A percentile compares a stretch with the other conserved stretches of the same genome.
Evolutionary conservation across 1,284 basidiomycete species (phyloP).

Genomic region (Malassezia restricta): DNA sequence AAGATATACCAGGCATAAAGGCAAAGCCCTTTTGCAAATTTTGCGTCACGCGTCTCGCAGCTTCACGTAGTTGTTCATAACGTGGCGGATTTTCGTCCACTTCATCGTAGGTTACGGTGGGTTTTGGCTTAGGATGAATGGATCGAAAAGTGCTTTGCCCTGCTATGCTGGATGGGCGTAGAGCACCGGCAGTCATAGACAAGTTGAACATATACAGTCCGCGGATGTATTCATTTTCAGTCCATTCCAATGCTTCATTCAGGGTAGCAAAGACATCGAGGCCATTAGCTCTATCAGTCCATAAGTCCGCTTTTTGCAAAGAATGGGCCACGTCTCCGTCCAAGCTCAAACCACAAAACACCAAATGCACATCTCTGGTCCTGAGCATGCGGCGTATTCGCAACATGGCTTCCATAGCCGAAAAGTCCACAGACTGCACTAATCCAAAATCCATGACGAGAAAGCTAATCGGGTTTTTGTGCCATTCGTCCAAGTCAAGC

Average conservation of each 20-base stretch:
- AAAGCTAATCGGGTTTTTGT: constrained; percentile 72
- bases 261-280: constrained; percentile 66
- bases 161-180: constrained; percentile 46
- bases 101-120: constrained; percentile 49
- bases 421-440: constrained; percentile 84
- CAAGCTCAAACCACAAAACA: constrained; percentile 65
- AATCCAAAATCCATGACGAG: constrained; percentile 54
- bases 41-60: constrained; percentile 50
- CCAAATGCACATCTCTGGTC: constrained; percentile 65
- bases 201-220: constrained; percentile 46
- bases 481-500: constrained; percentile 64
- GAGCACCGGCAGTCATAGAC: constrained; percentile 34
- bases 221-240: constrained; percentile 31
- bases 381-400: constrained; percentile 72
- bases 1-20: too few relatives aligned
- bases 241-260: constrained; percentile 88
- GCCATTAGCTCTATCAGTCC: constrained; percentile 49
- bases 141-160: constrained; percentile 48
- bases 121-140: constrained; percentile 29
- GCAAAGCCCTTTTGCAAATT: constrained; percentile 14
- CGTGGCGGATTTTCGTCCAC: constrained; percentile 64
- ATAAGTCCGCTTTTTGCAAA: constrained; percentile 55
- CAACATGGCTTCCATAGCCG: constrained; percentile 85
- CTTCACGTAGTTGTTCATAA: constrained; percentile 61
- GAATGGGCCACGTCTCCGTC: constrained; percentile 37